Evolutionary conservation across 78 protist species (phyloP).

Genomic region (Trichosphaerium sp.): DNA sequence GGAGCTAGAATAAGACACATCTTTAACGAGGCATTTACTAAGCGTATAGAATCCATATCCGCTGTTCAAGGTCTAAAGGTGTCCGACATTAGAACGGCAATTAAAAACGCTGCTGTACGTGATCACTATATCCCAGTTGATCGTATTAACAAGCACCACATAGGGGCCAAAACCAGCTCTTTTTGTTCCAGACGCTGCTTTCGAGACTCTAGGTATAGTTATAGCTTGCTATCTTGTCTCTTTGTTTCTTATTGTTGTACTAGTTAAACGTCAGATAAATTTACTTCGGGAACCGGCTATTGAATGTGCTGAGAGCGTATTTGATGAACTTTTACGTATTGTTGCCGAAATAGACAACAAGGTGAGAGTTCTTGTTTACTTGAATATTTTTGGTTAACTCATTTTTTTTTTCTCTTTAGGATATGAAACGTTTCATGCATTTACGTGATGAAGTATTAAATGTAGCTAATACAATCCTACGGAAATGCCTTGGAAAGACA

Average conservation of each 20-base stretch:
- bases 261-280: conserved; percentile 67
- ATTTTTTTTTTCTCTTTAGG: too few species aligned
- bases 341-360: too few species aligned
- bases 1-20: conserved; percentile 87
- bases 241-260: too few species aligned
- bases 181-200: too few species aligned
- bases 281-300: conserved; percentile 62
- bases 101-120: conserved; percentile 50
- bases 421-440: conserved; percentile 33
- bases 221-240: too few species aligned
- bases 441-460: conserved; percentile 28
- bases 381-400: too few species aligned
- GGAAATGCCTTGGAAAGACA: conserved; percentile 21
- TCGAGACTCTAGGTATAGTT: too few species aligned
- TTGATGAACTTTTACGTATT: conserved; percentile 71
- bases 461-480: conserved; percentile 26
- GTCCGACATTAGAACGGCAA: conserved; percentile 44
- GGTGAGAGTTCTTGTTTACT: too few species aligned
- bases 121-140: too few species aligned
- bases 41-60: neutral
- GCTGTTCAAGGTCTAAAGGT: conserved; percentile 20
- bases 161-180: too few species aligned
- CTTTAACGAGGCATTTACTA: conserved; percentile 58
- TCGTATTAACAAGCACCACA: too few species aligned
- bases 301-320: conserved; percentile 64